Base-by-base conservation (phyloP, 2,329 filamentous ascomycete species). In the Hysterium pulicare region DNA sequence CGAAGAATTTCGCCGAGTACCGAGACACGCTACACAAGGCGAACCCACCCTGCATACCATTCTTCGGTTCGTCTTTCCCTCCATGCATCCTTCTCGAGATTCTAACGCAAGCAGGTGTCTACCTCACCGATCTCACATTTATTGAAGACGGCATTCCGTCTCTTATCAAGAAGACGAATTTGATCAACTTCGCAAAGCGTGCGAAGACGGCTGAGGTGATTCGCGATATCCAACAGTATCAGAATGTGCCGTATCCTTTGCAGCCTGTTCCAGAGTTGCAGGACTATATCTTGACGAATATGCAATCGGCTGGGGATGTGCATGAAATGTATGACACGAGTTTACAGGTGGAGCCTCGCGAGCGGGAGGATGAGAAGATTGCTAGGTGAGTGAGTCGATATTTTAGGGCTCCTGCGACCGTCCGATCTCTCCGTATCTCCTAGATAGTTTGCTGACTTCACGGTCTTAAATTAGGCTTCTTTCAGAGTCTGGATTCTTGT, bases 271-370 rank as follows among this genome's bases (percentile, higher is more conserved):
- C 84, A 2, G 93, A 97, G 70, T 75, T 98, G 53, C 91, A 97
- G 66, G 90, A 97, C 55, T 98, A 97, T 70, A 95, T 98, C 53
- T 72, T 96, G 54, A 90, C 84, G 66, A 96, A 97, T 67, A 95
- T 97, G 87, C 86, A 94, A 71, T 86, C 85, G 22, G 91, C 93
- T 3, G 87, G 90, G 40, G 91, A 97, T 66, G 93, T 98, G 50
- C 90, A 97, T 68, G 91, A 97, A 75, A 97, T 97, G 93, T 98
- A 97, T 74, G 90, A 97, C 69, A 90, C 90, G 77, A 95, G 90
- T 71, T 75, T 98, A 71, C 79, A 84, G 60, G 84, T 98, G 47
- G 93, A 98, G 68, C 93, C 93, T 49, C 81, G 93, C 59, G 93
- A 98, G 74, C 81, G 93, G 59, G 93, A 98, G 73, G 93, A 98